Conservation (phyloP, 768 basidiomycete species). For the Amanita exitialis region DNA sequence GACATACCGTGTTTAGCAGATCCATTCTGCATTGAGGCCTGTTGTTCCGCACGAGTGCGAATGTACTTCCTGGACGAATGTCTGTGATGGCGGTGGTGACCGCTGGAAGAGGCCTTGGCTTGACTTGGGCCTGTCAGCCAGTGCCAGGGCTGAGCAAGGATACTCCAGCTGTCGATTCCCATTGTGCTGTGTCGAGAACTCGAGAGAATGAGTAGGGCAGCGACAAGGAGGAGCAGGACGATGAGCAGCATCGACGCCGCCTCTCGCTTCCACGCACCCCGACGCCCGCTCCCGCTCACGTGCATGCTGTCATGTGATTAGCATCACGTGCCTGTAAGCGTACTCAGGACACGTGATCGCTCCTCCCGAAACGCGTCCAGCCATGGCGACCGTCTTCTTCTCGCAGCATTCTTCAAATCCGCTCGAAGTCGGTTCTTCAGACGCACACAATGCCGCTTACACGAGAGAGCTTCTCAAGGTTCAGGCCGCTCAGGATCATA, state of each 20-base stretch:
- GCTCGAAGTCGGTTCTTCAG: slow-evolving; percentile 16
- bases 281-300: not conserved
- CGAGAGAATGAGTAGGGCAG: slow-evolving; percentile 33
- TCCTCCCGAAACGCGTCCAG: slow-evolving; percentile 9
- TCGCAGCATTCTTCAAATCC: slow-evolving; percentile 25
- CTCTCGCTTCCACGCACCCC: not conserved
- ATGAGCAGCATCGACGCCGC: slow-evolving; percentile 22
- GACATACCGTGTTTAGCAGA: slow-evolving; percentile 17
- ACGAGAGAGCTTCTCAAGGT: slow-evolving; percentile 3
- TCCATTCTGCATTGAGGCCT: slow-evolving; percentile 30
- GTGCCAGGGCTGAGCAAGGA: slow-evolving; percentile 47
- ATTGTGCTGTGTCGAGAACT: slow-evolving; percentile 25
- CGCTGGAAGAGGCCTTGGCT: slow-evolving; percentile 1
- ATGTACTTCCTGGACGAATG: slow-evolving; percentile 40
- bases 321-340: not conserved
- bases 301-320: not conserved
- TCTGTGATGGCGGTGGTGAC: slow-evolving; percentile 14
- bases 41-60: slow-evolving; percentile 48
- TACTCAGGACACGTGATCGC: not conserved
- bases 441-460: slow-evolving; percentile 14
- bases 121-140: slow-evolving; percentile 31
- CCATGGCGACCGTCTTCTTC: slow-evolving; percentile 11
- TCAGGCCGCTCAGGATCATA: not conserved
- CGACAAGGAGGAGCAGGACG: slow-evolving; percentile 42
- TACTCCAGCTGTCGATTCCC: slow-evolving; percentile 51